Conservation (phyloP, 225 moss, liverwort and hornwort species). For the Sphagnum tenellum region DNA sequence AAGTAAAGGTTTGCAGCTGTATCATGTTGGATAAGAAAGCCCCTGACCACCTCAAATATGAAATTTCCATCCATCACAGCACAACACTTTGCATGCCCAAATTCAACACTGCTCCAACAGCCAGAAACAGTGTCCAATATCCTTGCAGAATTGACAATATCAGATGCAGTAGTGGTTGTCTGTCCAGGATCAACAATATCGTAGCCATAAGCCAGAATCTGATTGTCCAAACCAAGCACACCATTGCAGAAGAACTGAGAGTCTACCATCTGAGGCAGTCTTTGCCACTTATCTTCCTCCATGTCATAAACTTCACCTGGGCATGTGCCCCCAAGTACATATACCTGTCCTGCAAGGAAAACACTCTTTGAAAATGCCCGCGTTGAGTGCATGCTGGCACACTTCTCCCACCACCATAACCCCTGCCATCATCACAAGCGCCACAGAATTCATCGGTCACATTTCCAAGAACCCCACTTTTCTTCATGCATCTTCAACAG, state of each 20-base stretch:
- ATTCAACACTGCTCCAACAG: constrained; percentile 15
- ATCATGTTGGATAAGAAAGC: constrained; percentile 20
- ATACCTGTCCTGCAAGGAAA: constrained; percentile 8
- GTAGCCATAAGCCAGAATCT: constrained; percentile 20
- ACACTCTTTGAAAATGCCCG: constrained; percentile 37
- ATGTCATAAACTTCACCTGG: constrained; percentile 22
- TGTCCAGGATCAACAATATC: constrained; percentile 23
- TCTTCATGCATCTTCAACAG: no score
- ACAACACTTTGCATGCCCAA: constrained; percentile 28
- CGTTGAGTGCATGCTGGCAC: constrained; percentile 44
- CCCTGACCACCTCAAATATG: constrained; percentile 24
- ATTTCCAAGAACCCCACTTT: no score
- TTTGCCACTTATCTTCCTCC: constrained; percentile 6
- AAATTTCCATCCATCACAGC: background rate
- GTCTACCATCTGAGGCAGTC: constrained; percentile 40
- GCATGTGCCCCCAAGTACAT: constrained; percentile 32
- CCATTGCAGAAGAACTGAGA: constrained; percentile 45
- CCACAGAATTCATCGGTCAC: no score
- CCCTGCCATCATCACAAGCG: constrained; percentile 13
- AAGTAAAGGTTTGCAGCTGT: constrained; percentile 3
- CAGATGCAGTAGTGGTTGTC: background rate
- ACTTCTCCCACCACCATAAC: constrained; percentile 43
- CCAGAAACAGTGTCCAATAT: background rate
- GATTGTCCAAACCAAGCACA: constrained; percentile 12
- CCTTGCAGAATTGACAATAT: constrained; percentile 9